These are phyloP conservation scores for Leccinum boreale DNA, from an alignment of 768 basidiomycete genomes.

Conservation along the genomic window DNA sequence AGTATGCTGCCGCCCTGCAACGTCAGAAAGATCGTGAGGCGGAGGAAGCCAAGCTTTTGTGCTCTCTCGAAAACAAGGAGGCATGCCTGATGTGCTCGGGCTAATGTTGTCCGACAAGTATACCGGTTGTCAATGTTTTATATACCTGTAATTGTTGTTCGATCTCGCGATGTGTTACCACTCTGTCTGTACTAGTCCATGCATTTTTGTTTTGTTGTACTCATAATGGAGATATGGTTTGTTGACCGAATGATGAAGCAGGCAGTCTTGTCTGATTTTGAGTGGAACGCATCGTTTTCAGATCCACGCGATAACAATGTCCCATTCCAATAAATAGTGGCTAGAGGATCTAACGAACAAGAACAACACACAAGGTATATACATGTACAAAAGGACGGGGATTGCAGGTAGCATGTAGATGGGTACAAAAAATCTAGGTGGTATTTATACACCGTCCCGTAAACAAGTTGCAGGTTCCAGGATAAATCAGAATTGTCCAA, in stretches of 20 bases:
- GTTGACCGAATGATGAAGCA: not conserved
- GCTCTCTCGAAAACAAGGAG: constrained; percentile 92
- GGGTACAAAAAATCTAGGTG: constrained; percentile 2
- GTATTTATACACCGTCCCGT: constrained; percentile 11
- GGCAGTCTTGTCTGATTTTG: too few relatives aligned
- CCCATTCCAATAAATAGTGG: constrained; percentile 1
- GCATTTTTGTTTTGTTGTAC: constrained; percentile 17
- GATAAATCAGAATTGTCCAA: not conserved
- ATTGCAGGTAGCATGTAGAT: constrained; percentile 1
- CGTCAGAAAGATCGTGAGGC: constrained; percentile 68
- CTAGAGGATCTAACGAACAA: not conserved
- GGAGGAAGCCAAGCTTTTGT: constrained; percentile 78
- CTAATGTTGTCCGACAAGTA: constrained; percentile 31
- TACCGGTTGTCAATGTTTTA: not conserved
- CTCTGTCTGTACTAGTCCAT: constrained; percentile 10
- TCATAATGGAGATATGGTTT: constrained; percentile 9
- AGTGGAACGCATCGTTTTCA: too few relatives aligned
- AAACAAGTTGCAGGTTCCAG: not conserved
- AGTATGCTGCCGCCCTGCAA: constrained; percentile 75
- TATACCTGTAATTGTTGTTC: constrained; percentile 1
- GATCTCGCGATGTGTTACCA: not conserved
- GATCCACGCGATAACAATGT: not conserved
- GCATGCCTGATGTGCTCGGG: constrained; percentile 92
- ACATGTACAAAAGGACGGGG: constrained; percentile 3
- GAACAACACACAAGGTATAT: constrained; percentile 10